Base-by-base conservation (phyloP, 352 stramenopile species). In the Phytophthora macrochlamydospora region DNA sequence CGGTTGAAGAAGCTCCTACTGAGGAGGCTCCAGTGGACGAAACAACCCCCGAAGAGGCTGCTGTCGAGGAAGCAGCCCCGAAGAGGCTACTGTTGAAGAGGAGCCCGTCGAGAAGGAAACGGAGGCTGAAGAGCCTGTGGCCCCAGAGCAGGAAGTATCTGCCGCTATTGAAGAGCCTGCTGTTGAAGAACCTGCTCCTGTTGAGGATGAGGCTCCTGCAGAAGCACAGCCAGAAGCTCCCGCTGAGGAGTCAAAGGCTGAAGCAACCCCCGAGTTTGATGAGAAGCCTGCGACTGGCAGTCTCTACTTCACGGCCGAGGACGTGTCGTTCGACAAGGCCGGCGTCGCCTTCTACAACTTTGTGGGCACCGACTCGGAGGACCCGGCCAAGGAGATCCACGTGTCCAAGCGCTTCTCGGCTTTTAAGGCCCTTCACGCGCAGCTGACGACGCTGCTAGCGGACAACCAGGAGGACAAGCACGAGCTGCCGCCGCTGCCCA, bases 371-470 rank as follows among this genome's bases (percentile, higher is more conserved):
- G 65, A 85, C 60, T 52, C 56, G 7, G 55, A 64, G n/a, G 79
- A 87, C 58, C 76, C 78, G 11, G 69, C 73, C 30, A 78, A 84
- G 57, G 75, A 87, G 35, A 50, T 83, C 43, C 75, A 68, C 48
- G 57, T 91, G 35, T 79, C 74, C 24, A 93, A 93, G 67, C 85
- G 85, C 53, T 93, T 85, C 71, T 91, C 84, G 57, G 79, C 91
- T 63, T n/a, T 93, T 57, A 91, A 92, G 76, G 51, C 69, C 5
- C 69, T 93, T 30, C 74, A 92, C 57, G 68, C 73, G 1, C 65
- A 90, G 56, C 59, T 92, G 32, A 54, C 60, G 30, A 74, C 65
- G 33, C 59, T 81, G 54, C 75, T 89, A 68, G 73, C 75, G 31
- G 79, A 68, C 68, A 75, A 76, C 51, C 63, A 86, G 50, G 45